Percentiles rank a stretch among this genome's conserved stretches.
Evolutionary conservation across 202 grass and related monocot species (phyloP).

Genomic region (Setaria viridis): DNA sequence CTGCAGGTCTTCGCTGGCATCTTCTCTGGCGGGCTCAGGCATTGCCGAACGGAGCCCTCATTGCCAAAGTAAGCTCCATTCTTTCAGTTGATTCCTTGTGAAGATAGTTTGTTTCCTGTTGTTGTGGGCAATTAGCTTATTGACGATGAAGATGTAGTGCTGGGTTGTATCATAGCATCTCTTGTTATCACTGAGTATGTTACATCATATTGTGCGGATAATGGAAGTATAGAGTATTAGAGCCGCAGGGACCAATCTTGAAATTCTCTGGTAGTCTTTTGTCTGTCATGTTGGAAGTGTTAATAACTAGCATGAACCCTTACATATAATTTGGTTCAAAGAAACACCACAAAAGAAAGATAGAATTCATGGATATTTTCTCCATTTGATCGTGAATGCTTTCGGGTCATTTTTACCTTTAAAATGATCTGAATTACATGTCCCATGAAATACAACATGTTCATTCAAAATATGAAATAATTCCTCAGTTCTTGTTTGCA

Average conservation of each 20-base stretch:
- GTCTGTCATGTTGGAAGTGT: conserved; percentile 35
- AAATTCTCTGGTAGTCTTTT: conserved; percentile 6
- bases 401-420: background rate
- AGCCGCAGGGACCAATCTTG: background rate
- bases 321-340: background rate
- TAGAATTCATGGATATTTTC: background rate
- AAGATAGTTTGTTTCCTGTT: conserved; percentile 31
- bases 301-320: background rate
- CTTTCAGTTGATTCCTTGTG: conserved; percentile 33
- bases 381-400: background rate
- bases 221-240: conserved; percentile 42
- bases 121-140: conserved; percentile 35
- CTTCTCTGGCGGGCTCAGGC: conserved; percentile 39
- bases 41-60: conserved; percentile 47
- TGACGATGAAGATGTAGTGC: conserved; percentile 34
- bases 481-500: background rate
- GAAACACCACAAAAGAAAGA: background rate
- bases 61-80: conserved; percentile 40
- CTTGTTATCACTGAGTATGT: conserved; percentile 42
- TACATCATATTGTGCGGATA: conserved; percentile 28
- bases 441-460: background rate
- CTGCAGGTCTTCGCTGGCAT: conserved; percentile 58
- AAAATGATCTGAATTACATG: background rate
- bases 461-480: background rate
- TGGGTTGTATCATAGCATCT: conserved; percentile 52